Conservation (phyloP, 108 stramenopile genomes). For the Discostella pseudostelligera region DNA sequence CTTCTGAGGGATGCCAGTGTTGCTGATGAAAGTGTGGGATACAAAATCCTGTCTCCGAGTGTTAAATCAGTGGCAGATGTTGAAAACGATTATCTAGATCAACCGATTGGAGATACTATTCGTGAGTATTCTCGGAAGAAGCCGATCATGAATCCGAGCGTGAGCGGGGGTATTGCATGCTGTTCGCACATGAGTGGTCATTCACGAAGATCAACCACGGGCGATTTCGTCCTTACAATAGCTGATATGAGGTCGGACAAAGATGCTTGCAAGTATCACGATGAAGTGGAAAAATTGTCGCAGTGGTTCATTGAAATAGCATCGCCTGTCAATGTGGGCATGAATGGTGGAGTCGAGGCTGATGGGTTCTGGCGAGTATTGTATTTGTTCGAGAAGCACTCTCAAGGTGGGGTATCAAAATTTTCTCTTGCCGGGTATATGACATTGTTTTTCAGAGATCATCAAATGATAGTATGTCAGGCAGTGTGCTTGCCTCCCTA, state of each 20-base stretch:
- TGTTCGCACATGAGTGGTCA: neutral
- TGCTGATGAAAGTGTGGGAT: slow-evolving; percentile 3
- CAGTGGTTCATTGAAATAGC: slow-evolving; percentile 81
- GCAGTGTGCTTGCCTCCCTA: slow-evolving; percentile 72
- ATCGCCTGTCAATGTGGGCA: slow-evolving; percentile 59
- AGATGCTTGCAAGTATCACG: slow-evolving; percentile 54
- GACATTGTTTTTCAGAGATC: slow-evolving; percentile 46
- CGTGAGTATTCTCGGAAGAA: slow-evolving; percentile 20
- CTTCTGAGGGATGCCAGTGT: slow-evolving; percentile 18
- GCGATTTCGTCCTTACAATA: slow-evolving; percentile 57
- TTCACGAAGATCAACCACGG: neutral
- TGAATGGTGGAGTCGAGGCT: slow-evolving; percentile 20
- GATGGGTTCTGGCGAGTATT: slow-evolving; percentile 71
- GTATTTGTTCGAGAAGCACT: slow-evolving; percentile 67
- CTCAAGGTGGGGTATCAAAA: neutral
- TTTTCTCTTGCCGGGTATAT: slow-evolving; percentile 75
- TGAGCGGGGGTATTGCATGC: slow-evolving; percentile 20
- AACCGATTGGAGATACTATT: slow-evolving; percentile 26
- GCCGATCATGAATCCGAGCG: slow-evolving; percentile 4
- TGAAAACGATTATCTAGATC: slow-evolving; percentile 27
- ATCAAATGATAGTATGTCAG: slow-evolving; percentile 62
- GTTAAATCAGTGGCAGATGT: slow-evolving; percentile 15
- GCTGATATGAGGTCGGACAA: slow-evolving; percentile 47
- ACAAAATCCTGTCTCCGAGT: slow-evolving; percentile 13
- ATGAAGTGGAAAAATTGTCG: slow-evolving; percentile 62